Evolutionary conservation across 805 yeast genomes (phyloP).

Genomic region (Candida ficus): DNA sequence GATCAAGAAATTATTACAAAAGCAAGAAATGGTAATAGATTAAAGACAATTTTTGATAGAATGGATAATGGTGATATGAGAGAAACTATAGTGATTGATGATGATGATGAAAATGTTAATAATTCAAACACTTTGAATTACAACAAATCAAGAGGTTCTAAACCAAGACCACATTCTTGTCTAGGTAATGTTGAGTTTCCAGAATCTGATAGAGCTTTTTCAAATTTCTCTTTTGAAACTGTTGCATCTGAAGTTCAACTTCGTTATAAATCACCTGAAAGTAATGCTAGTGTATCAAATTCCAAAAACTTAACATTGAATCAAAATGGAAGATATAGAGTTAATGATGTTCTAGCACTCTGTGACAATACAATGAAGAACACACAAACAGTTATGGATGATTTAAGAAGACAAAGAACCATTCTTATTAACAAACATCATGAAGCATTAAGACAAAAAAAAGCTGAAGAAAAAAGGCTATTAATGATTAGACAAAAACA

Average conservation of each 20-base stretch:
- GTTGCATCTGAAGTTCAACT: constrained; percentile 22
- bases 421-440: constrained; percentile 13
- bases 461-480: constrained; percentile 11
- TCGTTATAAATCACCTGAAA: constrained; percentile 2
- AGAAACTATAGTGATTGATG: constrained; percentile 22
- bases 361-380: constrained; percentile 23
- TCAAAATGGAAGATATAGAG: constrained; percentile 12
- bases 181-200: constrained; percentile 1
- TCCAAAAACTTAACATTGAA: background rate
- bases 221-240: constrained; percentile 22
- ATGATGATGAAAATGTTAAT: constrained; percentile 11
- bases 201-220: constrained; percentile 7
- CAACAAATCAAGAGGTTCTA: background rate
- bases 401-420: constrained; percentile 22
- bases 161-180: constrained; percentile 13
- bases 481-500: constrained; percentile 12
- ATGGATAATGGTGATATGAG: constrained; percentile 16
- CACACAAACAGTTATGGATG: constrained; percentile 19
- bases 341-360: constrained; percentile 17
- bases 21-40: background rate
- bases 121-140: background rate
- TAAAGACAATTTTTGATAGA: constrained; percentile 9
- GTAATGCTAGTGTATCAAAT: background rate
- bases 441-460: constrained; percentile 13
- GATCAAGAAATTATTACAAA: background rate